phyloP scores from a whole-genome alignment of 768 basidiomycete species.

The Boletus fagicola region DNA sequence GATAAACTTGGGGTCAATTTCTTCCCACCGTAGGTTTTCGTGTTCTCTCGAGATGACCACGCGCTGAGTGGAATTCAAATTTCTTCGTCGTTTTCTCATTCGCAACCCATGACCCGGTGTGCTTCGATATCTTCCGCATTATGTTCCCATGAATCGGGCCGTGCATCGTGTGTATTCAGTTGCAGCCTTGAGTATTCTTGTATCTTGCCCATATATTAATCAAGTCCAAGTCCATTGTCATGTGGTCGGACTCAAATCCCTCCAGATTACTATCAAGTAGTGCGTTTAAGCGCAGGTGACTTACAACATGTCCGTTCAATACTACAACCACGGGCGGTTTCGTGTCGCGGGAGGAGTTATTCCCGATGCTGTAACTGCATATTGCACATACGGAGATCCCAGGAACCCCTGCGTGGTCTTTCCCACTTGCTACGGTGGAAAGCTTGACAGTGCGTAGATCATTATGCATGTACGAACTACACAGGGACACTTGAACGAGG shows the following conservation, averaged over 20 bases:
- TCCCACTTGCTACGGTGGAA: conserved; percentile 57
- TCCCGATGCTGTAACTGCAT: conserved; percentile 59
- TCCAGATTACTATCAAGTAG: neutral
- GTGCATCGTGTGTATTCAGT: neutral
- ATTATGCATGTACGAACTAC: neutral
- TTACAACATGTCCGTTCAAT: conserved; percentile 36
- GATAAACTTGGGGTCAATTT: too few relatives aligned
- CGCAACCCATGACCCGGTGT: neutral
- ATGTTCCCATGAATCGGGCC: conserved; percentile 6
- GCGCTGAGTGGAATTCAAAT: neutral
- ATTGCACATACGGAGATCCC: conserved; percentile 53
- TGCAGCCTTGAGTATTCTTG: neutral
- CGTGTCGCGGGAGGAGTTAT: conserved; percentile 50
- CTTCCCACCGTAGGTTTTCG: neutral
- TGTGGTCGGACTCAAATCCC: neutral
- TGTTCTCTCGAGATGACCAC: neutral
- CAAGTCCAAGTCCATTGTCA: neutral
- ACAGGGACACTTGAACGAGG: conserved; percentile 8
- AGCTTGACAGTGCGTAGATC: conserved; percentile 45
- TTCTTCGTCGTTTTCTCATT: neutral
- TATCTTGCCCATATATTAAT: conserved; percentile 2
- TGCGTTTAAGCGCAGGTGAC: neutral
- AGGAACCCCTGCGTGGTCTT: conserved; percentile 58
- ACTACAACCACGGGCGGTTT: conserved; percentile 55
- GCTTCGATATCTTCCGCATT: neutral